A percentile compares a stretch with the other conserved stretches of the same genome.
phyloP scores from a whole-genome alignment of 73 alveolate species.

The Stentor coeruleus region DNA sequence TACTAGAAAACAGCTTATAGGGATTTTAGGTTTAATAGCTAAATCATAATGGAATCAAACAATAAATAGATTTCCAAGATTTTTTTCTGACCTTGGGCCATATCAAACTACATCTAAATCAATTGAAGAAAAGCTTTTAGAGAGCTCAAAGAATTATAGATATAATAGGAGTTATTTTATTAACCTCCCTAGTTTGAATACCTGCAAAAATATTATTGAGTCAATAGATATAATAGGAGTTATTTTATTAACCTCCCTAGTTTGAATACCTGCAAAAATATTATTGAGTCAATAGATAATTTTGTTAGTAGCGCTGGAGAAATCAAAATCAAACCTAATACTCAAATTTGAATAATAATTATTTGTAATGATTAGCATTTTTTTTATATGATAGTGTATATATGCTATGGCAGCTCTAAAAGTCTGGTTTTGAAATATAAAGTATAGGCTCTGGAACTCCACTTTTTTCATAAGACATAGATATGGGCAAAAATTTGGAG shows the following conservation, averaged over 20 bases:
- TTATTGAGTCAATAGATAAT: background rate
- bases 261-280: background rate
- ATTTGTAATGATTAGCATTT: too few species aligned
- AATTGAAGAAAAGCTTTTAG: background rate
- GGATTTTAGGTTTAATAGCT: background rate
- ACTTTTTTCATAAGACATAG: too few species aligned
- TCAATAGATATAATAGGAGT: background rate
- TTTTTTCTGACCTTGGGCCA: background rate
- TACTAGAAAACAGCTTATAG: constrained; percentile 23
- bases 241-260: background rate
- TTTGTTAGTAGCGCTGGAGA: background rate
- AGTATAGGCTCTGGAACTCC: too few species aligned
- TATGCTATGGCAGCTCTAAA: too few species aligned
- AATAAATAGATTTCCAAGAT: background rate
- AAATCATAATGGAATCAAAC: background rate
- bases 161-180: background rate
- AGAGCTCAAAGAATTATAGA: background rate
- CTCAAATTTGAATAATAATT: too few species aligned
- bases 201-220: background rate
- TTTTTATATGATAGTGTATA: too few species aligned
- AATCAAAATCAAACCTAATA: too few species aligned
- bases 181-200: background rate
- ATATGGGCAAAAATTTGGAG: too few species aligned
- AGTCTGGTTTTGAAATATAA: too few species aligned
- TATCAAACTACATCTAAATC: background rate